phyloP scores from a whole-genome alignment of 495 filamentous ascomycete genomes.

The Daldinia childiae region DNA sequence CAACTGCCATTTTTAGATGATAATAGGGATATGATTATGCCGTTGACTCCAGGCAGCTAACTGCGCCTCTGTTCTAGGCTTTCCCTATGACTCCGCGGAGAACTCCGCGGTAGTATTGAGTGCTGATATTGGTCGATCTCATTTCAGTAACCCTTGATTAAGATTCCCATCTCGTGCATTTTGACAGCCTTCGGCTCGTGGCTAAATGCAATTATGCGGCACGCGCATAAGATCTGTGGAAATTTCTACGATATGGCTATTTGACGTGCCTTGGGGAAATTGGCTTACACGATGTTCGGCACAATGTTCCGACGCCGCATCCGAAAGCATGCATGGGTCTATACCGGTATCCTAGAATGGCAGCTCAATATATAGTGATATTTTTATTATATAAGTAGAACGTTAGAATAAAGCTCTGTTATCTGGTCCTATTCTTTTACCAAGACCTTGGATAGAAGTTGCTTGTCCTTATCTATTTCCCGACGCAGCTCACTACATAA shows the following conservation, averaged over 20 bases:
- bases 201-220: constrained; percentile 15
- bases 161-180: background rate
- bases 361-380: background rate
- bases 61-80: constrained; percentile 24
- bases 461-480: background rate
- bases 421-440: background rate
- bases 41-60: background rate
- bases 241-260: background rate
- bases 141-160: background rate
- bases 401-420: background rate
- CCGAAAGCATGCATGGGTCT: background rate
- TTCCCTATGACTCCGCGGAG: background rate
- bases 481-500: background rate
- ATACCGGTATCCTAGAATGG: background rate
- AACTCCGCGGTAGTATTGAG: background rate
- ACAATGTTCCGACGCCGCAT: background rate
- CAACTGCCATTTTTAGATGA: background rate
- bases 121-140: background rate
- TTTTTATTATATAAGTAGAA: constrained; percentile 1
- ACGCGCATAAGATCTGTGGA: background rate
- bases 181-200: background rate
- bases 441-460: background rate
- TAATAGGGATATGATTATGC: background rate
- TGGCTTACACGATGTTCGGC: background rate
- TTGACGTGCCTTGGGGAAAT: background rate